These are phyloP conservation scores for Ophiostoma sp. DNA, from an alignment of 2,329 filamentous ascomycete species.

Conservation along the genomic window DNA sequence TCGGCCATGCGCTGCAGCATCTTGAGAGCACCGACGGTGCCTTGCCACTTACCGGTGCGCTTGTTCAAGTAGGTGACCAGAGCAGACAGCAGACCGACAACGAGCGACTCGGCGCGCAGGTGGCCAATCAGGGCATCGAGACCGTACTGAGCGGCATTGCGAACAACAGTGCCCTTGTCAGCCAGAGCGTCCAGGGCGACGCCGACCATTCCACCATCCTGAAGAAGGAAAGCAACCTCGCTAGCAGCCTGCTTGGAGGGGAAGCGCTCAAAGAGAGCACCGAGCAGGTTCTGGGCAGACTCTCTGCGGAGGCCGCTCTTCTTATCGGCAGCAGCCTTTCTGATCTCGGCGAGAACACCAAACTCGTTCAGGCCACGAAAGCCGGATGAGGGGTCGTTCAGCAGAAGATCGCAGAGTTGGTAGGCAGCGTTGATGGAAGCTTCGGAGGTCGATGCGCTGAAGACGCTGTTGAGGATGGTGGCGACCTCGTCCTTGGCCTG, in stretches of 20 bases:
- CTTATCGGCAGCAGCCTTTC: slow-evolving; percentile 82
- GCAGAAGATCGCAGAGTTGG: slow-evolving; percentile 54
- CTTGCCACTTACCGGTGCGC: slow-evolving; percentile 93
- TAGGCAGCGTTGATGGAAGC: slow-evolving; percentile 62
- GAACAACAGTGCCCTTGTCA: slow-evolving; percentile 84
- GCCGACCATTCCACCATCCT: slow-evolving; percentile 68
- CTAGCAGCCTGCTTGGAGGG: slow-evolving; percentile 69
- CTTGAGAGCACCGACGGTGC: slow-evolving; percentile 78
- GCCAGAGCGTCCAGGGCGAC: slow-evolving; percentile 77
- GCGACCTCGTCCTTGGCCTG: slow-evolving; percentile 55
- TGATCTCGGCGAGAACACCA: slow-evolving; percentile 51
- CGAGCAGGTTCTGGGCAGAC: slow-evolving; percentile 89
- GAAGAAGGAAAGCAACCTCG: slow-evolving; percentile 76
- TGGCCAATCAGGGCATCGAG: slow-evolving; percentile 80
- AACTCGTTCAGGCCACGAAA: slow-evolving; percentile 50
- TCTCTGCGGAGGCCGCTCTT: slow-evolving; percentile 82
- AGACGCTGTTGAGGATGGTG: slow-evolving; percentile 60
- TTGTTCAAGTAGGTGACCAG: slow-evolving; percentile 72
- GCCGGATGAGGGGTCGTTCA: slow-evolving; percentile 46
- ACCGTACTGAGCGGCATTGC: slow-evolving; percentile 89
- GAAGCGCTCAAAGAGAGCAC: slow-evolving; percentile 88
- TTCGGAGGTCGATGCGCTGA: slow-evolving; percentile 63
- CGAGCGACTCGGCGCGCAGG: slow-evolving; percentile 74
- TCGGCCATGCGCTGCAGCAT: slow-evolving; percentile 90
- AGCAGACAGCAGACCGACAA: slow-evolving; percentile 73